Evolutionary conservation across 208 protist genomes (phyloP), one percentile per base, ranked within the genome.

Genomic region (Vickermania ingenoplastis): DNA sequence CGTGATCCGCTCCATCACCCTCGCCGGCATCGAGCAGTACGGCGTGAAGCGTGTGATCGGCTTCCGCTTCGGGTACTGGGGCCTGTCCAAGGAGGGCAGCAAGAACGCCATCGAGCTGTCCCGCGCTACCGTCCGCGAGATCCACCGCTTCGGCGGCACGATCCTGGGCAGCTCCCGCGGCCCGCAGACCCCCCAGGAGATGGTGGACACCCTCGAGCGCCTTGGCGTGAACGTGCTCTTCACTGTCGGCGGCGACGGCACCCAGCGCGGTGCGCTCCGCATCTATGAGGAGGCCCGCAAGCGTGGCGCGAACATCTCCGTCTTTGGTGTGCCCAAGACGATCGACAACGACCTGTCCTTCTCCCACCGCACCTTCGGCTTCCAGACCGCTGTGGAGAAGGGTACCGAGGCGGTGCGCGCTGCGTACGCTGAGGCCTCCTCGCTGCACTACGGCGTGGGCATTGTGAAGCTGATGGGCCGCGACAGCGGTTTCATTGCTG

Each of bases 391-490:
- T 28, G 93, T 97, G 29, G 92, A 97, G 60, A 73, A 92, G 74
- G 86, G 93, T 36, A 69, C 76, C 13, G 31, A 75, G 28, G 92
- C 92, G 23, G 86, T 98, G 48, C 79, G 87, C 31, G 83, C 86
- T 21, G 95, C 92, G 23, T 92, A 97, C 73, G 83, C 86, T 13
- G 93, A 97, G 78, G 91, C 94, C 17, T 69, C 79, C 41, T 91
- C 82, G 21, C 73, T 83, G 53, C 81, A 81, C 64, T 94, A 96
- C 73, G 93, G 92, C 65, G 77, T 97, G 31, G 90, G 92, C 41
- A 84, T 98, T 59, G 95, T 98, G 57, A 97, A 97, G 79, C 77
- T 98, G 22, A 98, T 98, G 95, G 95, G 95, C 17, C 81, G 94
- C 23, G 81, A 97, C 65, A 89, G 85, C 31, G 95, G 95, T 50